Percentiles rank a stretch among this genome's conserved stretches.
phyloP scores from a whole-genome alignment of 2,329 filamentous ascomycete species.

The Neospermospora avenae region DNA sequence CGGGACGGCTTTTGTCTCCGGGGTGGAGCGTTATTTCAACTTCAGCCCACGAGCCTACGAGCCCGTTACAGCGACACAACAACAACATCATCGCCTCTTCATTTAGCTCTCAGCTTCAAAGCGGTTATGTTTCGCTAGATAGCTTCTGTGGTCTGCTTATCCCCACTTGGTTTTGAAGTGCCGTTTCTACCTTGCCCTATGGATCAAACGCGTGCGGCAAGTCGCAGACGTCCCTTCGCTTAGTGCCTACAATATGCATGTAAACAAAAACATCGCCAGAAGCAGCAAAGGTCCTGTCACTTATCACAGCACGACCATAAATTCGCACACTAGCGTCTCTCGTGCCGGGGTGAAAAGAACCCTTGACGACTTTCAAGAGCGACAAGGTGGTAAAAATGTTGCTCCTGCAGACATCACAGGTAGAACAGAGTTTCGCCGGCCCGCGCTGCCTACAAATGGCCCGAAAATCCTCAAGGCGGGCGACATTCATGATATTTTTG shows the following conservation, averaged over 20 bases:
- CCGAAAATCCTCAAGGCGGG: constrained; percentile 40
- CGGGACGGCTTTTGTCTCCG: not conserved
- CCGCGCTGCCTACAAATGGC: constrained; percentile 11
- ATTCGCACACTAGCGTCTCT: constrained; percentile 23
- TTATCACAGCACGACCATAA: constrained; percentile 28
- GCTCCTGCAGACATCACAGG: constrained; percentile 17
- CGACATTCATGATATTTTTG: constrained; percentile 41
- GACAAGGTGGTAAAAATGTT: not conserved
- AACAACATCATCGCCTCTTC: not conserved
- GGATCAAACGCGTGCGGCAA: not conserved
- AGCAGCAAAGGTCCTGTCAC: not conserved
- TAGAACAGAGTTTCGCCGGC: constrained; percentile 21
- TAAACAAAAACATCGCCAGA: constrained; percentile 16
- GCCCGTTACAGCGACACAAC: not conserved
- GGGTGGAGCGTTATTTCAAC: not conserved
- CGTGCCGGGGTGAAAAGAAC: constrained; percentile 27
- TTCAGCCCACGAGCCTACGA: not conserved
- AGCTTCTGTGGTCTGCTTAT: not conserved
- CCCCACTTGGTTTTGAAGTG: not conserved
- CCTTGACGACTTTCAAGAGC: constrained; percentile 17
- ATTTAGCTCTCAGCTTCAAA: not conserved
- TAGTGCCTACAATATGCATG: constrained; percentile 15
- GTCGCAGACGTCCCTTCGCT: not conserved
- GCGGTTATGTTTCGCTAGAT: not conserved
- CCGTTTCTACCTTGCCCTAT: not conserved